A percentile compares a stretch with the other conserved stretches of the same genome.
Conservation (phyloP, 2,329 filamentous ascomycete species). For the Pestalotiopsis sp. region DNA sequence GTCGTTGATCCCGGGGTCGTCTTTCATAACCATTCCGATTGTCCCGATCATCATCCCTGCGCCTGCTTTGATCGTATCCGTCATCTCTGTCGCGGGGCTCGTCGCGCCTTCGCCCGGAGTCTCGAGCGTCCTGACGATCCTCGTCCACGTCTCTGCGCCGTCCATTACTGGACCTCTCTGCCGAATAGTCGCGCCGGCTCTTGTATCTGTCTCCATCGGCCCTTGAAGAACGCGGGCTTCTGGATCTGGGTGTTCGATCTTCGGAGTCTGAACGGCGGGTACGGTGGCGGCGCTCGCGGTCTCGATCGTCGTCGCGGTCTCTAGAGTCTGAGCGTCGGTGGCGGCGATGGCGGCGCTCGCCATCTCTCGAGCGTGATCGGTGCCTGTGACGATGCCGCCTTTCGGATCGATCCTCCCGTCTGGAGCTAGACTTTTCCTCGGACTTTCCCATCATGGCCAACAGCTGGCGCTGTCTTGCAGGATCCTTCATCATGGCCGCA, state of each 20-base stretch:
- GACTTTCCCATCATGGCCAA: conserved; percentile 64
- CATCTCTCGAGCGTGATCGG: conserved; percentile 35
- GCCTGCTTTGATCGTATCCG: background rate
- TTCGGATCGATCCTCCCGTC: conserved; percentile 46
- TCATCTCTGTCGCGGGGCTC: conserved; percentile 13
- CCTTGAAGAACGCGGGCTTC: conserved; percentile 37
- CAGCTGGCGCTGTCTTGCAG: conserved; percentile 67
- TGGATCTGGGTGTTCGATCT: conserved; percentile 34
- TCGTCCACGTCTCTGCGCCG: conserved; percentile 33
- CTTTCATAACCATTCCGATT: background rate
- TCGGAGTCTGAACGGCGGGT: conserved; percentile 49
- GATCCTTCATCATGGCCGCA: conserved; percentile 79
- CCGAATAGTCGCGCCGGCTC: conserved; percentile 22
- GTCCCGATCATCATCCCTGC: background rate
- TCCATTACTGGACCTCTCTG: conserved; percentile 3
- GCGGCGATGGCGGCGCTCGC: conserved; percentile 45
- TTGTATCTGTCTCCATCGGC: conserved; percentile 39
- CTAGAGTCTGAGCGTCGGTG: conserved; percentile 34
- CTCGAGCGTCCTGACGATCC: conserved; percentile 22
- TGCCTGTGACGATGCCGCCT: conserved; percentile 43
- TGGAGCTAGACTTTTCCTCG: conserved; percentile 44
- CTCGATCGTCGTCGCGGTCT: conserved; percentile 41
- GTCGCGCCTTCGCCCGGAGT: conserved; percentile 14
- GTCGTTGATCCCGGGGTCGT: background rate
- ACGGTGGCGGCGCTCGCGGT: conserved; percentile 42